Evolutionary conservation across 2,329 filamentous ascomycete genomes (phyloP), one percentile per base, ranked within the genome.

Genomic region (Tolypocladium paradoxum): DNA sequence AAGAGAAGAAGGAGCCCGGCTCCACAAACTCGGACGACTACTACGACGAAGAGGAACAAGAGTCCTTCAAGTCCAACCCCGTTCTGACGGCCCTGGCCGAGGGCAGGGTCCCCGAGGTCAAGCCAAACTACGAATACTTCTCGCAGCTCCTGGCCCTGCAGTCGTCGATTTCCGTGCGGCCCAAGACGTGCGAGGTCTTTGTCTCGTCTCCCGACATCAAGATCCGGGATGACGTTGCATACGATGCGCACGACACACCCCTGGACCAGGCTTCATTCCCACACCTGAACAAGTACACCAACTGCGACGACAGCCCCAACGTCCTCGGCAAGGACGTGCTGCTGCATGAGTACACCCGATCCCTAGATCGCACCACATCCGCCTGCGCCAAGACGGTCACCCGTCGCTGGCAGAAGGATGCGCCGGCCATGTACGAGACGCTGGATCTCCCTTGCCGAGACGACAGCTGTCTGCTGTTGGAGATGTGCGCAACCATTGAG

Each of bases 61-160:
- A 72, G 62, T 83, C 80, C 8, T 82, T 85, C 72, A 84, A 84
- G 68, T 77, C 80, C 54, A 82, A 85, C 65, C 75, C 80, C 4
- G 79, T 84, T n/a, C 70, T 85, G 55, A 77, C 75, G 53, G 82
- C 82, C 9, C 73, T 85, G 35, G 76, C 81, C 9, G 75, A 83
- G 60, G 74, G 75, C 24, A 72, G 76, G 31, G 71, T 83, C 38
- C 79, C 80, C 1, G 75, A 79, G 31, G 78, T 82, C 60, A 74
- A 76, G 58, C 79, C 79, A 48, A 83, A 83, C 66, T 83, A 82
- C 58, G 77, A 81, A 54, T 83, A 83, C 66, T 83, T 82, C 60
- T 73, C 74, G 12, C 74, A 78, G 61, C 75, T 83, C 5, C 66
- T 83, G 20, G 72, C 70, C 20, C 72, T 79, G 47, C 78, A 82